Conservation (phyloP, 163 green algal species). For the Chlamydomonas reinhardtii region DNA sequence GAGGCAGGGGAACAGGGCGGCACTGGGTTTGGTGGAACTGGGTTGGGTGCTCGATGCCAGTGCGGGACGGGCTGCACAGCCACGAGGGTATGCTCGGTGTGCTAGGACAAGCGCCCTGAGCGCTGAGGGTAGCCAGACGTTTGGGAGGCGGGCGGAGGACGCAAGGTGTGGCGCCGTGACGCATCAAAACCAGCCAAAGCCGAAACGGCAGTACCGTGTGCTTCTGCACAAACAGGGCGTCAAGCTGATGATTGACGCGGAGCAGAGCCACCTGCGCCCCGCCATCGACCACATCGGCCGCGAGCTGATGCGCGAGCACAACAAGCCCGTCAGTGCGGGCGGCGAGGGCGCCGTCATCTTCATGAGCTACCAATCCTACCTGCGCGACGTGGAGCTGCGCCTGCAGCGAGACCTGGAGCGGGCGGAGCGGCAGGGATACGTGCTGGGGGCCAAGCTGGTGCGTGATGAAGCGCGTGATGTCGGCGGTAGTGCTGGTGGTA, state of each 20-base stretch:
- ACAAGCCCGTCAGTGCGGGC: slow-evolving; percentile 57
- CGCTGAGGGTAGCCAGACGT: too few species aligned
- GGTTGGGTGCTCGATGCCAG: too few species aligned
- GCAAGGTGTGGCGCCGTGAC: not conserved
- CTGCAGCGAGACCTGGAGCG: slow-evolving; percentile 83
- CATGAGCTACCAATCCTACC: slow-evolving; percentile 77
- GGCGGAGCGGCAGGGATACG: slow-evolving; percentile 67
- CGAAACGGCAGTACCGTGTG: too few species aligned
- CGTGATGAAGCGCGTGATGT: not conserved
- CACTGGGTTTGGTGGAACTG: too few species aligned
- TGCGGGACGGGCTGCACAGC: too few species aligned
- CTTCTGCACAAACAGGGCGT: not conserved
- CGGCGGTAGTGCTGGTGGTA: too few species aligned
- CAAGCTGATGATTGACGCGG: slow-evolving; percentile 43
- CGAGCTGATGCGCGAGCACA: slow-evolving; percentile 84
- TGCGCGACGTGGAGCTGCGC: slow-evolving; percentile 72
- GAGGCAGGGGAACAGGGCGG: not conserved
- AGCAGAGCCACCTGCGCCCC: slow-evolving; percentile 55
- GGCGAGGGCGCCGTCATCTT: slow-evolving; percentile 64
- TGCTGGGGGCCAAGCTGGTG: slow-evolving; percentile 70
- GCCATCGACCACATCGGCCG: slow-evolving; percentile 88
- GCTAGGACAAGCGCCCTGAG: too few species aligned
- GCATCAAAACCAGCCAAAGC: not conserved
- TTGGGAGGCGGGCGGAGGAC: too few species aligned
- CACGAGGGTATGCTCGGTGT: too few species aligned